Conservation (phyloP, 768 basidiomycete genomes). For the Pisolithus microcarpus region DNA sequence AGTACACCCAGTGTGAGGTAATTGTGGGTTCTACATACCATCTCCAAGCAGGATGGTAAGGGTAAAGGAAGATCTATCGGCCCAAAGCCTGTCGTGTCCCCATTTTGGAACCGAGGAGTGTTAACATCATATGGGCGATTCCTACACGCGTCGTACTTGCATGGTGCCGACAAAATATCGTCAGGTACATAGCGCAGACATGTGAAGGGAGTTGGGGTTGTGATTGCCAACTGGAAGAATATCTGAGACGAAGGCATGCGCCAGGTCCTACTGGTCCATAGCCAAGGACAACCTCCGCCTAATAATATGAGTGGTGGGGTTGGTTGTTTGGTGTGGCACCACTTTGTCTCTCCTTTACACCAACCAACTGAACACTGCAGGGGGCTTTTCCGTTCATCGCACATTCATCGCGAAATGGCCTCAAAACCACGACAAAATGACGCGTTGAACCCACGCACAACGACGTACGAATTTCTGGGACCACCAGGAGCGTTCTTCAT, state of each 20-base stretch:
- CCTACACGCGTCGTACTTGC: slow-evolving; percentile 53
- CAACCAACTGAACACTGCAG: too few relatives aligned
- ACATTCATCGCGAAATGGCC: slow-evolving; percentile 3
- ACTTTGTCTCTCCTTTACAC: too few relatives aligned
- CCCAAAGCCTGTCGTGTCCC: slow-evolving; percentile 60
- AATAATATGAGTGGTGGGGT: too few relatives aligned
- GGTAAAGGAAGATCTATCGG: slow-evolving; percentile 51
- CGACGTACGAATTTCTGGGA: slow-evolving; percentile 74
- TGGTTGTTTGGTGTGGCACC: too few relatives aligned
- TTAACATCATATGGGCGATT: slow-evolving; percentile 70
- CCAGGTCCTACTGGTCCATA: too few relatives aligned
- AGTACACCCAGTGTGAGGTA: slow-evolving; percentile 33
- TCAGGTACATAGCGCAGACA: slow-evolving; percentile 35
- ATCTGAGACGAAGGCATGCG: slow-evolving; percentile 37
- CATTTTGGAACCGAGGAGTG: slow-evolving; percentile 79
- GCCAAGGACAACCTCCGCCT: too few relatives aligned
- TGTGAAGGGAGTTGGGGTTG: slow-evolving; percentile 24
- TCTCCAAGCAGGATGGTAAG: background rate
- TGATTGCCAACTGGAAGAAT: slow-evolving; percentile 53
- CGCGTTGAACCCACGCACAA: slow-evolving; percentile 61
- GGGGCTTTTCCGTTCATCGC: too few relatives aligned
- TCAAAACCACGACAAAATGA: slow-evolving; percentile 5
- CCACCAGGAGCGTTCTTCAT: slow-evolving; percentile 71
- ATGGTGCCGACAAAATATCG: slow-evolving; percentile 64
- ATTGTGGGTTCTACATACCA: slow-evolving; percentile 5